Evolutionary conservation across 2,329 filamentous ascomycete genomes (phyloP), one percentile per base, ranked within the genome.

Genomic region (Diaporthe nobilis): DNA sequence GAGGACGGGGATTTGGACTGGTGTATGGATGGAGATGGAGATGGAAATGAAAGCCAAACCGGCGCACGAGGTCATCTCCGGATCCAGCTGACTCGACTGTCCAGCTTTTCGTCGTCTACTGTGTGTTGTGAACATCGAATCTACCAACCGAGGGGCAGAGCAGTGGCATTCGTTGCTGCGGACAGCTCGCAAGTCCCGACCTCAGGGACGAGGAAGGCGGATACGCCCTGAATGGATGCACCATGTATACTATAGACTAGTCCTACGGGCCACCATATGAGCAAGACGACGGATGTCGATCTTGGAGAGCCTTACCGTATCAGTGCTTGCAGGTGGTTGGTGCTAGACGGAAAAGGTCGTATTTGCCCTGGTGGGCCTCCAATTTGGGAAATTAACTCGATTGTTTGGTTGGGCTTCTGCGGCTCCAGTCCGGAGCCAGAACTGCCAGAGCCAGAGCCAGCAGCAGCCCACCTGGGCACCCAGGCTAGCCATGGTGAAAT

Each of bases 301-400:
- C 65, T 53, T 68, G 31, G 15, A 55, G 65, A 55, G 20, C 49
- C 49, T 47, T 70, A 22, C 49, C 65, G 34, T 39, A 70, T 70
- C 65, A 70, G 34, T 55, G n/a, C 49, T 25, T n/a, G 65, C 47
- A 55, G 37, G 22, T 70, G 31, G 65, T n/a, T 42, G 65, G 39
- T 70, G 65, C 49, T 70, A 55, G 65, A 37, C 47, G 42, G 4
- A 37, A 68, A 53, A 25, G 65, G 65, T 70, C 65, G 65, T 70
- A 70, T 70, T 73, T 53, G 71, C 58, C 47, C 71, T 55, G 47
- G 58, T 73, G 60, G 55, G 49, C 58, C 71, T 73, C 49, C 65
- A 70, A 55, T 70, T 55, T 55, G 58, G 71, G 71, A 65, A 65
- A 73, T 73, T 65, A 55, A 55, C 8, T 70, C 71, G 37, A 42